Evolutionary conservation across 768 basidiomycete species (phyloP), one percentile per base, ranked within the genome.

Genomic region (Candolleomyces eurysporus): DNA sequence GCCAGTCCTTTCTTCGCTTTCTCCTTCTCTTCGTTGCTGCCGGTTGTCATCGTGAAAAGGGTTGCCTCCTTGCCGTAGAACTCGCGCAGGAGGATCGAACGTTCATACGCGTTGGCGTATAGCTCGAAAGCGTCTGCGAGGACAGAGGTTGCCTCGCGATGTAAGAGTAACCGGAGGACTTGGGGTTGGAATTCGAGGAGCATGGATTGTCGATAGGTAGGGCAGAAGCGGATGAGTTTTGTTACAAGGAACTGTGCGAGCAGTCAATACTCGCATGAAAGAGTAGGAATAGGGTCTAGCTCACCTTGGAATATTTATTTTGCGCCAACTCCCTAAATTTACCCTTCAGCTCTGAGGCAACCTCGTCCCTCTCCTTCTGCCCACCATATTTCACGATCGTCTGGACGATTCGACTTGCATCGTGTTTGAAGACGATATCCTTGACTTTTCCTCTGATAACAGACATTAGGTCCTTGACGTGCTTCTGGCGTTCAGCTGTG

Each of bases 51-150:
- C 5, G 75, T 79, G 73, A 96, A 94, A 32, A 98, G 74, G 3
- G 82, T 78, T 0, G 87, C 88, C 72, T 98, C 95, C 71, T 91
- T 92, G 14, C 95, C 95, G 65, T 94, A 98, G 64, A 97, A 94
- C 62, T 94, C 92, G 17, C 89, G 85, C 6, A 96, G 76, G 5
- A 98, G 79, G 21, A 93, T 77, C 0, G 88, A 83, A 19, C 92
- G 85, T 67, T 96, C 94, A 65, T 91, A 91, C 1, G 92, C 86
- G 56, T 94, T 93, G 7, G 89, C 83, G 68, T 94, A 91, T 0
- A 96, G 82, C 69, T 96, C 94, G 68, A 90, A 98, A 0, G 93
- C 84, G 67, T 96, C 94, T 1, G 94, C 90, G 11, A 98, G 79
- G 8, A 94, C 89, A 3, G 84, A 80, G 1, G 92, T 86, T 0